A percentile compares a stretch with the other conserved stretches of the same genome.
These are phyloP conservation scores for Fusarium falciforme DNA, from an alignment of 2,329 filamentous ascomycete genomes.

Conservation along the genomic window DNA sequence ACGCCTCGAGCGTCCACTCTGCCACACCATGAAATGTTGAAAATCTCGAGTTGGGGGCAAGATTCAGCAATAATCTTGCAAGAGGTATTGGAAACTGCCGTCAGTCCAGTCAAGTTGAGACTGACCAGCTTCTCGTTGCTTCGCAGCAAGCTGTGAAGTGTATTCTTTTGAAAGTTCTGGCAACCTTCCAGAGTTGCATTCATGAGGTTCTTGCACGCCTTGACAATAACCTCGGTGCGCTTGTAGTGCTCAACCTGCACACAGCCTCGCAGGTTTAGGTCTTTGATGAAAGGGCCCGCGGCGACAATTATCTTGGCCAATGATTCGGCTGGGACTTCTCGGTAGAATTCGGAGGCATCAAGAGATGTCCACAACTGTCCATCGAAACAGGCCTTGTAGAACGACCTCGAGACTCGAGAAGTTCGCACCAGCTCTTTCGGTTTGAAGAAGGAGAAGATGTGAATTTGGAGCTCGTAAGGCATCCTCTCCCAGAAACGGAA, in stretches of 20 bases:
- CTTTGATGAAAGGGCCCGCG: constrained; percentile 89
- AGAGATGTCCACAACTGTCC: constrained; percentile 92
- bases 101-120: constrained; percentile 86
- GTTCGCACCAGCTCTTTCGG: constrained; percentile 85
- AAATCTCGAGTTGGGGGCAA: constrained; percentile 82
- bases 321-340: constrained; percentile 84
- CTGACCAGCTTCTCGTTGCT: constrained; percentile 83
- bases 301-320: constrained; percentile 86
- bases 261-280: constrained; percentile 91
- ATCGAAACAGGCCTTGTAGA: constrained; percentile 89
- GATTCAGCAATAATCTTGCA: constrained; percentile 87
- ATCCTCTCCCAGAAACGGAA: constrained; percentile 83
- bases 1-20: constrained; percentile 84
- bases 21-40: constrained; percentile 95
- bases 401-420: constrained; percentile 81
- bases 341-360: constrained; percentile 88
- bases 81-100: constrained; percentile 82
- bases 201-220: constrained; percentile 86
- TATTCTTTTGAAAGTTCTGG: constrained; percentile 81
- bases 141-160: constrained; percentile 79
- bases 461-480: constrained; percentile 84
- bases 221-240: constrained; percentile 80
- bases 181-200: constrained; percentile 92
- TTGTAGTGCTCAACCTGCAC: constrained; percentile 88
- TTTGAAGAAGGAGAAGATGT: constrained; percentile 79